These are phyloP conservation scores for Dendryphion nanum DNA, from an alignment of 2,329 filamentous ascomycete genomes.

Conservation along the genomic window DNA sequence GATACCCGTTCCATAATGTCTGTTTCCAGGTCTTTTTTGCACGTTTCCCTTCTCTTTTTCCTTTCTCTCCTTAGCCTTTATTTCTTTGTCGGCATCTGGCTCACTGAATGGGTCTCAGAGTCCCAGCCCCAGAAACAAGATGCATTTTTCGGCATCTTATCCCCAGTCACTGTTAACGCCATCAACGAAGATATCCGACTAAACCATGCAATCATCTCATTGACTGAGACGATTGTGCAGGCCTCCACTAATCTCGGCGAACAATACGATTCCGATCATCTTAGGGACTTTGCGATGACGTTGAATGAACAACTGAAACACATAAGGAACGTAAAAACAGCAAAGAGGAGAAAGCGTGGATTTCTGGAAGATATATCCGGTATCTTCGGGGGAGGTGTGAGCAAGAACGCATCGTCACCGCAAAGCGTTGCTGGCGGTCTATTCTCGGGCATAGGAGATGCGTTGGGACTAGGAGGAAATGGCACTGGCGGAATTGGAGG, in stretches of 20 bases:
- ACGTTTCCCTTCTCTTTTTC: slow-evolving; percentile 7
- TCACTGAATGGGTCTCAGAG: slow-evolving; percentile 9
- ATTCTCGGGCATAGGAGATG: too few relatives aligned
- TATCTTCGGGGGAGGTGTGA: too few relatives aligned
- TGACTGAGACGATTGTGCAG: slow-evolving; percentile 20
- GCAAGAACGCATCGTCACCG: too few relatives aligned
- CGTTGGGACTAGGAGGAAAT: too few relatives aligned
- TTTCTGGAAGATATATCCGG: too few relatives aligned
- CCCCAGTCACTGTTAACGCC: slow-evolving; percentile 20
- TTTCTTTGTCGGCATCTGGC: slow-evolving; percentile 18
- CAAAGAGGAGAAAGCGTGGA: too few relatives aligned
- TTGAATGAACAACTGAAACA: too few relatives aligned
- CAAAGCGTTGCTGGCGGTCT: too few relatives aligned
- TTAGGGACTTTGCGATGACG: slow-evolving; percentile 20
- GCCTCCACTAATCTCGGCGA: slow-evolving; percentile 20
- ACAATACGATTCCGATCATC: slow-evolving; percentile 7
- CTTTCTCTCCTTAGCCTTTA: slow-evolving; percentile 16
- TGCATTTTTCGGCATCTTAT: slow-evolving; percentile 13
- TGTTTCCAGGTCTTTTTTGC: too few relatives aligned
- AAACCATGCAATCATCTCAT: slow-evolving; percentile 18
- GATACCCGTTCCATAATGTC: too few relatives aligned
- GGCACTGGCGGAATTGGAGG: too few relatives aligned
- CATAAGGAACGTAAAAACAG: too few relatives aligned
- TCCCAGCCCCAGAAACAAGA: slow-evolving; percentile 5
- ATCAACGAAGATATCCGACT: slow-evolving; percentile 21